Evolutionary conservation across 23 red algal species (phyloP), one percentile per base, ranked within the genome.

Genomic region (Pyropia haitanensis): DNA sequence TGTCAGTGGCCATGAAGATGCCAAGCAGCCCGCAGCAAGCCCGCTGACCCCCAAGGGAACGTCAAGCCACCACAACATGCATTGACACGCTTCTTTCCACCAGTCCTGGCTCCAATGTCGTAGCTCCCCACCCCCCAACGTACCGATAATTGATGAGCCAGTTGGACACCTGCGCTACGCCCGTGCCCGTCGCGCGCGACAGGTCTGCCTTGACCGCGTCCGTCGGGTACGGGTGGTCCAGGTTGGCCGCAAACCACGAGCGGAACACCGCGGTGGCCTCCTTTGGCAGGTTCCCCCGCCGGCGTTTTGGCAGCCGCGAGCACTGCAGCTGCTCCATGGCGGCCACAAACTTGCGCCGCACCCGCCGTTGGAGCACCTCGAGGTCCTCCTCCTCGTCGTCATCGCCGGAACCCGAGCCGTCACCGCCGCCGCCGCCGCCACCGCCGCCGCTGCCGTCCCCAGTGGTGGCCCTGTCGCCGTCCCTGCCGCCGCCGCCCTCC

Each of bases 91-190:
- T 12, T 4, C 39, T 9, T 1, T 9, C 4, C 39, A 10, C 39
- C 39, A 3, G 1, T 9, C 8, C 39, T 46, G 39, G 0, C 10
- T 13, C 39, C 39, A 46, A 12, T 9, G 39, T 12, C 0, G 7
- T 12, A 13, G 4, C 7, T 46, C 39, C 39, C 39, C 39, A 7
- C 39, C 13, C 39, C 39, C 2, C 39, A 4, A 46, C 39, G 39
- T 46, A 46, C 39, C 55, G 55, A 58, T 58, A 58, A 13, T 58
- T 58, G 21, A 58, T 58, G 12, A 58, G 25, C 55, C 55, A 58
- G 25, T 58, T 58, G 21, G 55, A 23, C 21, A 58, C 25, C 55
- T 58, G 55, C 9, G 25, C 25, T 15, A 58, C 19, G 6, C 55
- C 25, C 4, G 55, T 27, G 21, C 55, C 55, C 19, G 55, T 58